Conservation (phyloP, 306 rosid species). For the Dicorynia guianensis region DNA sequence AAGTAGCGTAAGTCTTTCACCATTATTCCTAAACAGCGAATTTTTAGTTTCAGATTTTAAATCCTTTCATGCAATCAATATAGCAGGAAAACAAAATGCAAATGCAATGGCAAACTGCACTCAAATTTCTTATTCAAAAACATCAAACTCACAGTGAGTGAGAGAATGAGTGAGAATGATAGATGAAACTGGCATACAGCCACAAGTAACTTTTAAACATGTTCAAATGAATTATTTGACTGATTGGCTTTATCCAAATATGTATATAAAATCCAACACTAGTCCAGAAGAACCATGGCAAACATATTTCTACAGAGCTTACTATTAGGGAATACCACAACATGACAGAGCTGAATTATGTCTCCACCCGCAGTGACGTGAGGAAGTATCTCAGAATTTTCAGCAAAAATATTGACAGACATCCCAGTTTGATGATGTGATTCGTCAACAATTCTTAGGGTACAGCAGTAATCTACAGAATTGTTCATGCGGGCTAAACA, state of each 20-base stretch:
- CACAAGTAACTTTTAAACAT: not conserved
- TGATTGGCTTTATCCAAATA: not conserved
- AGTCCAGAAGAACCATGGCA: not conserved
- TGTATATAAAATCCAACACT: not conserved
- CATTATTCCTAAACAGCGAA: not conserved
- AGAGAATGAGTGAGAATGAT: not conserved
- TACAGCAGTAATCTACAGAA: conserved; percentile 66
- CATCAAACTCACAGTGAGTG: not conserved
- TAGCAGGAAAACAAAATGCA: not conserved
- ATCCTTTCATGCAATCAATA: not conserved
- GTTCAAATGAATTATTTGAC: not conserved
- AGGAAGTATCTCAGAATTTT: conserved; percentile 60
- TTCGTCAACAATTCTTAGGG: conserved; percentile 64
- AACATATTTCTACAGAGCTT: not conserved
- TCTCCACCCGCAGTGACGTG: conserved; percentile 63
- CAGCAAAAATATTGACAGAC: conserved; percentile 59
- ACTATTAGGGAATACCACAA: conserved; percentile 48
- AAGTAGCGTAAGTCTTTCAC: not conserved
- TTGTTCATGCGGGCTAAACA: conserved; percentile 23
- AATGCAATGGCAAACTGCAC: not conserved
- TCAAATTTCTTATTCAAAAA: not conserved
- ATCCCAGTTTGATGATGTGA: conserved; percentile 47
- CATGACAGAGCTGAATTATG: conserved; percentile 57
- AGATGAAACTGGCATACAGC: not conserved
- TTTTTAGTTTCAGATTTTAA: not conserved